Conservation (phyloP, 176 grass and related monocot genomes). For the Rhynchospora breviuscula region DNA sequence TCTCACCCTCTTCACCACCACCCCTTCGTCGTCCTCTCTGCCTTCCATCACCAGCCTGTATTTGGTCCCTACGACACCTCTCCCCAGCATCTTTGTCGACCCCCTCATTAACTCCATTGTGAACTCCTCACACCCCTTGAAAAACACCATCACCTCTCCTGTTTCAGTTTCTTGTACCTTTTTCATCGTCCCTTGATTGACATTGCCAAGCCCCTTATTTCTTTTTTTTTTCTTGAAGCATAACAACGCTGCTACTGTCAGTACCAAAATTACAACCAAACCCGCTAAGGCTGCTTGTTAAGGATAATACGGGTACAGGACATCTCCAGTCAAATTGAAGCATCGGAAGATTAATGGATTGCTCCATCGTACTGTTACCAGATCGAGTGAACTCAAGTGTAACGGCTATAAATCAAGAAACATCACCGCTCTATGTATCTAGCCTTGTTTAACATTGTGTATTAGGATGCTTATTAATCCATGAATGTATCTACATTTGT, state of each 20-base stretch:
- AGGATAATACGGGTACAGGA: too few species aligned
- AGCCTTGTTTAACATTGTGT: too few species aligned
- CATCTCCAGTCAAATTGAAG: too few species aligned
- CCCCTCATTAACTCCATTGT: constrained; percentile 70
- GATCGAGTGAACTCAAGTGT: too few species aligned
- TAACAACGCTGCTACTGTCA: constrained; percentile 25
- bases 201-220: constrained; percentile 11
- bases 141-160: constrained; percentile 62
- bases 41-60: constrained; percentile 67
- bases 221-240: constrained; percentile 34
- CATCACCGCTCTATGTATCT: too few species aligned
- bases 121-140: constrained; percentile 61
- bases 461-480: too few species aligned
- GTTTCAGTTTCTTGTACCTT: constrained; percentile 1
- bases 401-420: too few species aligned
- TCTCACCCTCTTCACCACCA: constrained; percentile 60
- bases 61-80: constrained; percentile 58
- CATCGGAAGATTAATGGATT: too few species aligned
- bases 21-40: constrained; percentile 30
- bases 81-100: constrained; percentile 80
- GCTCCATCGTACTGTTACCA: too few species aligned
- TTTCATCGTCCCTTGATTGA: constrained; percentile 9
- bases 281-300: constrained; percentile 16
- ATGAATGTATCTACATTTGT: too few species aligned
- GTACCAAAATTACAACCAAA: constrained; percentile 31